Conservation (phyloP, 2,329 filamentous ascomycete species). For the Didymosphaeria variabile region DNA sequence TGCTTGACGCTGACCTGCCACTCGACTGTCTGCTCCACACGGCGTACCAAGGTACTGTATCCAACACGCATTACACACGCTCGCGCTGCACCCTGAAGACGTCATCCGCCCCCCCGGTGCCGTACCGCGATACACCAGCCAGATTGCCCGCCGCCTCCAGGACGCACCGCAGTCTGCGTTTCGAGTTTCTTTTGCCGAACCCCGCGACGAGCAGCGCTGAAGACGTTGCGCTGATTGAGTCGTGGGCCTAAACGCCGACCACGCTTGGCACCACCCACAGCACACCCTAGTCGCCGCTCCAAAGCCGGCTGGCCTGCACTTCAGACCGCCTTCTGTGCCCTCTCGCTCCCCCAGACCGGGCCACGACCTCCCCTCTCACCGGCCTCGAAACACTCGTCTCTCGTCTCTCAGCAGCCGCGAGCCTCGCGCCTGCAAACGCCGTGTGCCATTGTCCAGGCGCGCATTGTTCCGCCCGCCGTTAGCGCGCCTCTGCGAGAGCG, state of each 20-base stretch:
- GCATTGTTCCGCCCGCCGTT: slow-evolving; percentile 21
- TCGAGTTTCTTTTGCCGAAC: slow-evolving; percentile 33
- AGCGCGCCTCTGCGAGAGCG: slow-evolving; percentile 7
- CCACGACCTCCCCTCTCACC: slow-evolving; percentile 1
- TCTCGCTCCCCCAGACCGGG: background rate
- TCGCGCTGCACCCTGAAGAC: slow-evolving; percentile 6
- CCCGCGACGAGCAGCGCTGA: slow-evolving; percentile 27
- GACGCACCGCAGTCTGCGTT: slow-evolving; percentile 27
- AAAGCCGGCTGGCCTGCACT: background rate
- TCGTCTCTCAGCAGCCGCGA: slow-evolving; percentile 8
- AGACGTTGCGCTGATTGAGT: slow-evolving; percentile 35
- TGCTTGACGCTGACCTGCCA: no score
- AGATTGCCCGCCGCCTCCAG: slow-evolving; percentile 15
- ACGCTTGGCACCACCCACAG: slow-evolving; percentile 29
- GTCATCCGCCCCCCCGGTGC: slow-evolving; percentile 8
- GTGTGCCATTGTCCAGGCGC: slow-evolving; percentile 9
- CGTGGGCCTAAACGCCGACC: slow-evolving; percentile 25
- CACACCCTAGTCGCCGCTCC: slow-evolving; percentile 1
- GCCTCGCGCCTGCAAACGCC: slow-evolving; percentile 6
- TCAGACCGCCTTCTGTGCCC: slow-evolving; percentile 14
- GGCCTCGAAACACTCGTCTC: background rate
- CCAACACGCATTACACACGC: background rate
- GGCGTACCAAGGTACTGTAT: background rate
- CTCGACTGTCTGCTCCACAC: background rate
- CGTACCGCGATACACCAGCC: slow-evolving; percentile 11